Percentiles rank a stretch among this genome's conserved stretches.
phyloP scores from a whole-genome alignment of 2,329 filamentous ascomycete genomes.

The Neoascochyta sp. region DNA sequence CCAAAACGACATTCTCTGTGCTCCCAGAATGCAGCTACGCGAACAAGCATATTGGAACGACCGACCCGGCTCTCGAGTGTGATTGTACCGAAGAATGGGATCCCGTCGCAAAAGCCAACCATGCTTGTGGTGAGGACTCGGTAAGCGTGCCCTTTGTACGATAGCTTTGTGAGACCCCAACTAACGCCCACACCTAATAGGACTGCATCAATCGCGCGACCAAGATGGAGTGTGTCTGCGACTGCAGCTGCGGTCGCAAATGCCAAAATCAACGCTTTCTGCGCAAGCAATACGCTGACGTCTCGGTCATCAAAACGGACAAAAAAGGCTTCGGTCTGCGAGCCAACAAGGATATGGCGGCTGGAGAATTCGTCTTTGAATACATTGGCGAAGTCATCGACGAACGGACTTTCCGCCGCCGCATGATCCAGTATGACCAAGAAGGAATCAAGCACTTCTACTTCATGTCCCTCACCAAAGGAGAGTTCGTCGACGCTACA shows the following conservation, averaged over 20 bases:
- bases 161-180: too few relatives aligned
- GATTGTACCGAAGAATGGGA: conserved; percentile 94
- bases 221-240: conserved; percentile 90
- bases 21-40: conserved; percentile 87
- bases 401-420: conserved; percentile 79
- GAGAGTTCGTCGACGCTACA: conserved; percentile 95
- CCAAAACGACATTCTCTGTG: conserved; percentile 71
- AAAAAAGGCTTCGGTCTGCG: conserved; percentile 96
- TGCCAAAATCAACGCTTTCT: conserved; percentile 97
- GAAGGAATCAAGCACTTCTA: conserved; percentile 99
- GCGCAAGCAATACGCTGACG: conserved; percentile 80
- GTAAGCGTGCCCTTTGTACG: too few relatives aligned
- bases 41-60: conserved; percentile 84
- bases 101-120: too few relatives aligned
- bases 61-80: conserved; percentile 90
- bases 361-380: conserved; percentile 93
- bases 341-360: conserved; percentile 69
- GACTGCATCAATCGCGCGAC: conserved; percentile 98
- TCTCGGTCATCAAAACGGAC: conserved; percentile 94
- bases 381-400: conserved; percentile 99
- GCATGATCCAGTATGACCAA: conserved; percentile 89
- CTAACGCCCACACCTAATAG: too few relatives aligned
- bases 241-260: conserved; percentile 79
- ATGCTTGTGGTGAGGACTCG: too few relatives aligned
- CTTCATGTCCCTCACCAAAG: conserved; percentile 97